phyloP scores from a whole-genome alignment of 1,284 basidiomycete species.

The Singerocomus inundabilis region DNA sequence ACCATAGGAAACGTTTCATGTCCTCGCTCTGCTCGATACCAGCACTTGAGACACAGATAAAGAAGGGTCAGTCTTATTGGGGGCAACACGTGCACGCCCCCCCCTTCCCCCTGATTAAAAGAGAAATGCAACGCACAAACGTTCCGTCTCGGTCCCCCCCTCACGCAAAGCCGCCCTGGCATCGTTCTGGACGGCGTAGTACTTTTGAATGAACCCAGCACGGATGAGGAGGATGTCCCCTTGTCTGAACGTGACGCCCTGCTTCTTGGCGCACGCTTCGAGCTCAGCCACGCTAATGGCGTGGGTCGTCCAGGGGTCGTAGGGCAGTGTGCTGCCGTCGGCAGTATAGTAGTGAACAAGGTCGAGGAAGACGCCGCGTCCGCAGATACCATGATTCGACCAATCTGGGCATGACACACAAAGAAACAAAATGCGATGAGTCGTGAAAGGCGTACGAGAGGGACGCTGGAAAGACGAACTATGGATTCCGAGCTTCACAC shows the following conservation, averaged over 20 bases:
- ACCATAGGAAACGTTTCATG: slow-evolving; percentile 74
- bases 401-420: slow-evolving; percentile 46
- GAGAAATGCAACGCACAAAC: slow-evolving; percentile 42
- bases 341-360: slow-evolving; percentile 53
- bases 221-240: slow-evolving; percentile 64
- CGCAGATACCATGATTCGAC: slow-evolving; percentile 73
- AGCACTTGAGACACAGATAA: slow-evolving; percentile 31
- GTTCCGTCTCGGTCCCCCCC: slow-evolving; percentile 41
- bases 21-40: slow-evolving; percentile 68
- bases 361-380: slow-evolving; percentile 68
- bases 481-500: slow-evolving; percentile 62
- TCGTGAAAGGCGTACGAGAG: background rate
- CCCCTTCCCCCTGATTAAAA: no score
- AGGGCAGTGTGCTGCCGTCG: slow-evolving; percentile 45
- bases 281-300: slow-evolving; percentile 56
- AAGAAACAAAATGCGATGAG: background rate
- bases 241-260: slow-evolving; percentile 56
- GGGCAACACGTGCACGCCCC: no score
- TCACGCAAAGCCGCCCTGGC: slow-evolving; percentile 46
- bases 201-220: slow-evolving; percentile 68
- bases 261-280: slow-evolving; percentile 57
- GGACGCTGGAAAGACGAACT: slow-evolving; percentile 43
- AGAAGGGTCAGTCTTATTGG: no score
- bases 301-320: slow-evolving; percentile 66
- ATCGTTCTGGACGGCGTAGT: slow-evolving; percentile 43